phyloP scores from a whole-genome alignment of 352 stramenopile genomes.

The Pythium sp. region DNA sequence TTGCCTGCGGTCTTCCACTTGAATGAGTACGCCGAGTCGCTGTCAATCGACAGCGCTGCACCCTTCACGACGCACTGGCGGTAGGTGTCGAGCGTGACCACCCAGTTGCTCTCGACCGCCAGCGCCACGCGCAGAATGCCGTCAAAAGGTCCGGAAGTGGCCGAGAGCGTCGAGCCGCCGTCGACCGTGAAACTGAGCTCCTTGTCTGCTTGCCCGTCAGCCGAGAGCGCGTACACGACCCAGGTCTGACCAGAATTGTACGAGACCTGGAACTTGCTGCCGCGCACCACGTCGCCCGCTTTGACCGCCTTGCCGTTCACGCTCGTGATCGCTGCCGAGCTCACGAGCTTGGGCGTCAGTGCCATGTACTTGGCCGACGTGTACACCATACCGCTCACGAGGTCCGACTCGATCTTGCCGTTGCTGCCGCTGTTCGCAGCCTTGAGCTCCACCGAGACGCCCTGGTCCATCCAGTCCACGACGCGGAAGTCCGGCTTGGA shows the following conservation, averaged over 20 bases:
- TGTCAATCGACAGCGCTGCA: conserved; percentile 26
- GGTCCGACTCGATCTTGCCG: conserved; percentile 33
- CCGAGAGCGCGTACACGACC: conserved; percentile 51
- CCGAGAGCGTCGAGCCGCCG: conserved; percentile 34
- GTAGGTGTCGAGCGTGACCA: conserved; percentile 48
- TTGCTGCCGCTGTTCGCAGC: conserved; percentile 15
- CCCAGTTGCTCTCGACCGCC: conserved; percentile 36
- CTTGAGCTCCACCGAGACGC: conserved; percentile 52
- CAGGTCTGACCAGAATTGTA: conserved; percentile 59
- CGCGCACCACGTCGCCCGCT: conserved; percentile 17
- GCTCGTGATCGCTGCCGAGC: conserved; percentile 36
- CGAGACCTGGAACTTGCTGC: conserved; percentile 47
- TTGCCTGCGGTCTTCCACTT: conserved; percentile 53
- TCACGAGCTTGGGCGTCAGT: conserved; percentile 50
- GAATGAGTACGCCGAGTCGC: conserved; percentile 50
- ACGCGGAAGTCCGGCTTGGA: conserved; percentile 45
- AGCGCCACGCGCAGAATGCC: conserved; percentile 49
- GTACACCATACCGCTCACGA: conserved; percentile 76
- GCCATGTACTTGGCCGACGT: conserved; percentile 46
- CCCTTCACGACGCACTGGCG: conserved; percentile 39
- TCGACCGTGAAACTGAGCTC: conserved; percentile 39
- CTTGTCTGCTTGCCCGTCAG: conserved; percentile 36
- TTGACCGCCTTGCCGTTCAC: conserved; percentile 46
- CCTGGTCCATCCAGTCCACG: conserved; percentile 59
- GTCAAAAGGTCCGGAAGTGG: conserved; percentile 28